These are phyloP conservation scores for Cryphonectria parasitica DNA, from an alignment of 2,329 filamentous ascomycete species.

Conservation along the genomic window DNA sequence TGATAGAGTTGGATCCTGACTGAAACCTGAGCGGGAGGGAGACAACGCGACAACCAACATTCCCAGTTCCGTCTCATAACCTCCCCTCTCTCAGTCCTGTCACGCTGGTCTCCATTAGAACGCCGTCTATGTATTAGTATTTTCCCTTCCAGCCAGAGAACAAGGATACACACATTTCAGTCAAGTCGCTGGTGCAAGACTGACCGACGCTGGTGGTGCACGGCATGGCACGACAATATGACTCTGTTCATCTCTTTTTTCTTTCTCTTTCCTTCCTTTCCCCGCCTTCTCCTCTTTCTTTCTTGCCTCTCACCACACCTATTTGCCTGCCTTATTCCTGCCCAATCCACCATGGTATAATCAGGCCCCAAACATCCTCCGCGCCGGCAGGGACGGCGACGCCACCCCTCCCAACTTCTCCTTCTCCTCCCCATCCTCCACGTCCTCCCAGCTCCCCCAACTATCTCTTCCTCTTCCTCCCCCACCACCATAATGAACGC, in stretches of 20 bases:
- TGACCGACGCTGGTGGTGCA: not conserved
- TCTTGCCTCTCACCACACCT: not conserved
- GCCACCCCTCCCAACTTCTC: not conserved
- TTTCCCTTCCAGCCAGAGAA: too few species aligned
- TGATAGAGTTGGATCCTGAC: too few species aligned
- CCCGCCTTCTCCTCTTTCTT: not conserved
- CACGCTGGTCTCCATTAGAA: too few species aligned
- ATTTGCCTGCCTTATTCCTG: too few species aligned
- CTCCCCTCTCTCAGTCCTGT: too few species aligned
- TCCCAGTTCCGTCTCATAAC: too few species aligned
- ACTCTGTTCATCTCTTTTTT: not conserved
- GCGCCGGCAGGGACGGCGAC: not conserved
- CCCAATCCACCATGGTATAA: not conserved
- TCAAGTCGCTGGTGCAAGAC: too few species aligned
- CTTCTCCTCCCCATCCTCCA: too few species aligned
- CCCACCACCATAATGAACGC: not conserved
- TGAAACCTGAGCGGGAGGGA: too few species aligned
- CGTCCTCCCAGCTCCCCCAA: constrained; percentile 29
- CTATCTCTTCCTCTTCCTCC: constrained; percentile 8
- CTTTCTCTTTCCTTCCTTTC: not conserved
- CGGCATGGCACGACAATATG: not conserved
- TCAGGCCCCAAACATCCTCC: constrained; percentile 14
- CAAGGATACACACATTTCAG: too few species aligned
- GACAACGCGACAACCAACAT: too few species aligned
- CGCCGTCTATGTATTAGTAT: too few species aligned